Conservation (phyloP, 1,284 basidiomycete species). For the Polyporus tsugae region DNA sequence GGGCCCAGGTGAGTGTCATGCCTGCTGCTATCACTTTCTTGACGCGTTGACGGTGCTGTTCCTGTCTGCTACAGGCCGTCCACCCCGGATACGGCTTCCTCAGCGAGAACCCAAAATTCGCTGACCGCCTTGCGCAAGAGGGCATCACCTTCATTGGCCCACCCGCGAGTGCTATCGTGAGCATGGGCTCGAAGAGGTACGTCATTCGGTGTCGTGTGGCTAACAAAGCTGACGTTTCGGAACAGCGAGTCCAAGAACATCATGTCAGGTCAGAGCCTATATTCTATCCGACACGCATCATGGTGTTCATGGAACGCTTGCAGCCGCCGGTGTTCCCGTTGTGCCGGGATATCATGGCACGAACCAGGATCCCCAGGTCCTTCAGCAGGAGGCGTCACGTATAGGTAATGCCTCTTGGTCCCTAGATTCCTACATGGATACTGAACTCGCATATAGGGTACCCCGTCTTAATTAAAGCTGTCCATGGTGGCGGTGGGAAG, state of each 20-base stretch:
- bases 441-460: constrained; percentile 60
- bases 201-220: not conserved
- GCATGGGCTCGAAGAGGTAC: constrained; percentile 92
- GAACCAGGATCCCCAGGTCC: constrained; percentile 73
- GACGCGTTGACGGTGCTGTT: not conserved
- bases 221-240: not conserved
- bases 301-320: not conserved
- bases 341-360: constrained; percentile 91
- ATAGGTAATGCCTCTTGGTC: constrained; percentile 60
- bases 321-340: constrained; percentile 90
- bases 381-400: constrained; percentile 73
- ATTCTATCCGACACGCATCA: constrained; percentile 5
- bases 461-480: constrained; percentile 94
- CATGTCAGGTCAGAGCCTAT: constrained; percentile 72
- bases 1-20: constrained; percentile 75
- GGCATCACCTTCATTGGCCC: constrained; percentile 97
- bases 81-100: constrained; percentile 92
- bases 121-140: constrained; percentile 84
- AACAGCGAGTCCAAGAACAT: constrained; percentile 87
- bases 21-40: not conserved
- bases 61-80: constrained; percentile 59
- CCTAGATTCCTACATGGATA: not conserved
- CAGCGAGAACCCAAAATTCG: constrained; percentile 93
- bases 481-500: constrained; percentile 96
- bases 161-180: constrained; percentile 91